A percentile compares a stretch with the other conserved stretches of the same genome.
Evolutionary conservation across 176 grass and related monocot genomes (phyloP).

Genomic region (Thinopyrum elongatum): DNA sequence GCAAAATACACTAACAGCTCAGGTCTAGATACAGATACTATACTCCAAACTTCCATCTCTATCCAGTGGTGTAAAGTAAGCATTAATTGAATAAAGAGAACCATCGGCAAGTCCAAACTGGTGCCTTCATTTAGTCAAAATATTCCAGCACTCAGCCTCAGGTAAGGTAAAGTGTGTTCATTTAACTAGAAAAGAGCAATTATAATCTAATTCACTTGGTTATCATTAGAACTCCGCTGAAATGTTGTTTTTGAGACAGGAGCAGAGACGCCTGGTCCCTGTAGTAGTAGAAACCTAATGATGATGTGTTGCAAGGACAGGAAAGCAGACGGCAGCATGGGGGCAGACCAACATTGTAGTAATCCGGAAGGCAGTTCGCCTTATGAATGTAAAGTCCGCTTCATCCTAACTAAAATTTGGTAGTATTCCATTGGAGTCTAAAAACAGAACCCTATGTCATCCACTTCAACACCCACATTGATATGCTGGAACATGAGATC

Average conservation of each 20-base stretch:
- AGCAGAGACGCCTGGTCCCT: neutral
- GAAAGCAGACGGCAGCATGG: neutral
- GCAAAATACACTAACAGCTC: neutral
- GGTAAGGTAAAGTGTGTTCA: neutral
- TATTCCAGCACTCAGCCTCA: neutral
- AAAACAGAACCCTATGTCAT: conserved; percentile 3
- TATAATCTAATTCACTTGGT: conserved; percentile 5
- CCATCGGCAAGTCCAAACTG: neutral
- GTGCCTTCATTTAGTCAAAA: conserved; percentile 10
- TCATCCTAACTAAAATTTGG: neutral
- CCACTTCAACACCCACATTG: neutral
- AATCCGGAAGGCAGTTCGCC: neutral
- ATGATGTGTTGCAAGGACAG: neutral
- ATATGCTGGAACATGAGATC: neutral
- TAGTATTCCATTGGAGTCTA: neutral
- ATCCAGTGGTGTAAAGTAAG: neutral
- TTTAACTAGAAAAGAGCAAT: conserved; percentile 12
- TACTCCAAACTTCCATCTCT: neutral
- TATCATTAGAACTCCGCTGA: neutral
- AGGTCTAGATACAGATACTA: conserved; percentile 1
- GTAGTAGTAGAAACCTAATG: neutral
- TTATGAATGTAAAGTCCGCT: neutral
- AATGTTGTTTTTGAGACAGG: neutral
- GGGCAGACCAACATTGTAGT: neutral
- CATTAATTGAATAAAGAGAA: neutral